phyloP scores from a whole-genome alignment of 306 rosid species.

The Casuarina equisetifolia region DNA sequence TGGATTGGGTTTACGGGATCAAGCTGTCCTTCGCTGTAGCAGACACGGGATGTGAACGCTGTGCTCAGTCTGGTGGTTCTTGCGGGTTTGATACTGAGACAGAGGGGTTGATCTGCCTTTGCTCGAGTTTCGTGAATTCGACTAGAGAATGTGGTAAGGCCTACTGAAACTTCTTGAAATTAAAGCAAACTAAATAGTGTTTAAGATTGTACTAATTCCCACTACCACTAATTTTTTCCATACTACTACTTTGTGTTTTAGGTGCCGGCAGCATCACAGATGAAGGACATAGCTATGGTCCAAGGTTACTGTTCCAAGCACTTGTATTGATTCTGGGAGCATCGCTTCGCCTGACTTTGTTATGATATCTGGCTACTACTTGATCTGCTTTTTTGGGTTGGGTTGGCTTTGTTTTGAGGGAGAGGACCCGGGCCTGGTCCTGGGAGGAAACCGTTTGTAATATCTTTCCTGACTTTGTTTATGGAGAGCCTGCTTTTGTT shows the following conservation, averaged over 20 bases:
- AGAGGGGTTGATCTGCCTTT: constrained; percentile 64
- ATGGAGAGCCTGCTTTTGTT: not conserved
- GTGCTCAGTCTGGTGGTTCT: constrained; percentile 63
- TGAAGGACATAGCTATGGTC: constrained; percentile 32
- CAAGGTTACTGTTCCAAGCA: constrained; percentile 17
- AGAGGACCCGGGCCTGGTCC: not conserved
- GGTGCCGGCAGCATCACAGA: constrained; percentile 50
- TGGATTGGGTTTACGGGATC: constrained; percentile 93
- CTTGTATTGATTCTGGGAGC: constrained; percentile 24
- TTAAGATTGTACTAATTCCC: not conserved
- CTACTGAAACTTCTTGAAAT: not conserved
- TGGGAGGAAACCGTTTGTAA: not conserved
- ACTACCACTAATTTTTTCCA: not conserved
- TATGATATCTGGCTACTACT: not conserved
- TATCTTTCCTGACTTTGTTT: not conserved
- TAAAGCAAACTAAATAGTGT: not conserved
- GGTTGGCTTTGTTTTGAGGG: not conserved
- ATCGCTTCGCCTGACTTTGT: constrained; percentile 17
- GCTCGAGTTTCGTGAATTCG: constrained; percentile 59
- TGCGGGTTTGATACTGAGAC: constrained; percentile 97
- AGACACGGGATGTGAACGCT: constrained; percentile 67
- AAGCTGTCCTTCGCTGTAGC: constrained; percentile 67
- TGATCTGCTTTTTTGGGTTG: constrained; percentile 12
- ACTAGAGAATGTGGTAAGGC: constrained; percentile 72
- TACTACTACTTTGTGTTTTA: constrained; percentile 17